Evolutionary conservation across 225 moss, liverwort and hornwort species (phyloP).

Genomic region (Polytrichum formosum): DNA sequence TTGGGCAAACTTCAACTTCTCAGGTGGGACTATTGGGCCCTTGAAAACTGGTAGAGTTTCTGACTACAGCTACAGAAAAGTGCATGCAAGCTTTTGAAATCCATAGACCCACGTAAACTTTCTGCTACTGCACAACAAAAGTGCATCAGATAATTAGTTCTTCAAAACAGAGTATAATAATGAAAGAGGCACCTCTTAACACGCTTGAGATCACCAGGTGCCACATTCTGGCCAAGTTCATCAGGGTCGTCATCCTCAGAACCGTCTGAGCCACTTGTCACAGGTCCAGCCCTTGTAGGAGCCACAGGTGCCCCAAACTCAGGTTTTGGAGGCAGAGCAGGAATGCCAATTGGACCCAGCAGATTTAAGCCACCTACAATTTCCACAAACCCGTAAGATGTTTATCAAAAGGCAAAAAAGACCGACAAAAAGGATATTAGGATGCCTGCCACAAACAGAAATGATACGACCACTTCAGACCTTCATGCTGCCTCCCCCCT

Average conservation of each 20-base stretch:
- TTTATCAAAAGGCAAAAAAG: neutral
- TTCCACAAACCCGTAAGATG: slow-evolving; percentile 5
- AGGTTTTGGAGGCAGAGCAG: slow-evolving; percentile 82
- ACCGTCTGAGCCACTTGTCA: slow-evolving; percentile 86
- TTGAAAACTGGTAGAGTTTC: too few species aligned
- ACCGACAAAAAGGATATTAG: too few species aligned
- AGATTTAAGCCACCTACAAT: slow-evolving; percentile 7
- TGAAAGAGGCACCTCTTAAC: slow-evolving; percentile 66
- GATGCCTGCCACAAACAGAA: too few species aligned
- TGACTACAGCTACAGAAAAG: too few species aligned
- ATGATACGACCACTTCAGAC: too few species aligned
- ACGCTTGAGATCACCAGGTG: slow-evolving; percentile 85
- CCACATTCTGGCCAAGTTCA: slow-evolving; percentile 60
- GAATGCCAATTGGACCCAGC: slow-evolving; percentile 59
- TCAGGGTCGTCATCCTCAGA: slow-evolving; percentile 79
- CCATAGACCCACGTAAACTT: neutral
- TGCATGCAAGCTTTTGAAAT: neutral
- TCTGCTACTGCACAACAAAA: neutral
- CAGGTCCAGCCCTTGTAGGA: slow-evolving; percentile 43
- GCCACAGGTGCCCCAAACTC: slow-evolving; percentile 35
- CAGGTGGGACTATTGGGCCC: too few species aligned
- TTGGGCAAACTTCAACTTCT: too few species aligned
- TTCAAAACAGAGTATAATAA: too few species aligned
- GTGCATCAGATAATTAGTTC: too few species aligned
- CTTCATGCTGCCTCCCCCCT: too few species aligned